Evolutionary conservation across 2,329 filamentous ascomycete species (phyloP).

Genomic region (Calonectria naviculata): DNA sequence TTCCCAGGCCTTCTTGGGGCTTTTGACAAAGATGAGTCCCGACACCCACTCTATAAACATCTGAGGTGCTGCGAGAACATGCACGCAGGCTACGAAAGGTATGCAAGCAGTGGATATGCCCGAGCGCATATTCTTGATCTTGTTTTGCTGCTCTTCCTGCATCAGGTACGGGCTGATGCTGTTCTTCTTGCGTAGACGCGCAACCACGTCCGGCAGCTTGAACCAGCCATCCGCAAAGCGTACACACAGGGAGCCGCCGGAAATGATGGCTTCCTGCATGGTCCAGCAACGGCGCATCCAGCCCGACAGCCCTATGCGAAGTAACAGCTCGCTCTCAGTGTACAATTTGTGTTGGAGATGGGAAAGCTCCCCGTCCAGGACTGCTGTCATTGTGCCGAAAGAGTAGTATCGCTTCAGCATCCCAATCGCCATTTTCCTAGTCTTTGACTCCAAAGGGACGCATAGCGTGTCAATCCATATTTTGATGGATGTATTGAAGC

Average conservation of each 20-base stretch:
- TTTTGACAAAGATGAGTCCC: background rate
- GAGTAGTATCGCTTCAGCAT: background rate
- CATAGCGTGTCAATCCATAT: background rate
- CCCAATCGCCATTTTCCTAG: background rate
- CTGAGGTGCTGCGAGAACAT: background rate
- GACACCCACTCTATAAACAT: background rate
- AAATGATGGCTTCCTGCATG: background rate
- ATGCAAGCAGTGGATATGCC: background rate
- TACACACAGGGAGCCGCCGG: background rate
- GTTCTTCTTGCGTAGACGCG: background rate
- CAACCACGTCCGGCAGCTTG: background rate
- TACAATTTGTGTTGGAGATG: background rate
- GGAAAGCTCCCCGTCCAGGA: background rate
- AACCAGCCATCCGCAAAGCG: background rate
- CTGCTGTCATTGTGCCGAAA: background rate
- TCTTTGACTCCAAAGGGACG: background rate
- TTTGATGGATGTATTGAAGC: background rate
- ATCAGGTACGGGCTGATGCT: background rate
- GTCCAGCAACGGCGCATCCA: constrained; percentile 1
- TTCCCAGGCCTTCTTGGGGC: background rate
- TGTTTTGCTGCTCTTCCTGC: background rate
- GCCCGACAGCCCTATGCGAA: background rate
- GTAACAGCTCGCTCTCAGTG: background rate
- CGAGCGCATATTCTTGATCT: background rate
- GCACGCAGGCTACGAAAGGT: background rate